These are phyloP conservation scores for Neonectria ditissima DNA, from an alignment of 2,329 filamentous ascomycete genomes.

Conservation along the genomic window DNA sequence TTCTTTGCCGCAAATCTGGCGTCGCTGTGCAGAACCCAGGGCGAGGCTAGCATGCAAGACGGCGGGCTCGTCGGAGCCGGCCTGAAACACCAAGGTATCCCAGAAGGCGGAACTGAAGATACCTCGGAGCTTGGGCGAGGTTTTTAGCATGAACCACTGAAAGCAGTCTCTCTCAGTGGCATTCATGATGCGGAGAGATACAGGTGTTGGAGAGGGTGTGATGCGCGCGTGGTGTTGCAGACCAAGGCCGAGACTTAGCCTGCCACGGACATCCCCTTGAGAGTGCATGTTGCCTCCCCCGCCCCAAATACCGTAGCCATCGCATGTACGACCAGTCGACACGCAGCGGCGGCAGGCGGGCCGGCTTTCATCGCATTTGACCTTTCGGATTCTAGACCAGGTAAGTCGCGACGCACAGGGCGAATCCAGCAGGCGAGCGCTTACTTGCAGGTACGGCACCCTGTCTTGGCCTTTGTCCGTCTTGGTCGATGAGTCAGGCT, in stretches of 20 bases:
- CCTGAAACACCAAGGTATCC: conserved; percentile 53
- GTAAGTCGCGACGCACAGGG: neutral
- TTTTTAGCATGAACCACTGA: conserved; percentile 52
- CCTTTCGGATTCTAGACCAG: conserved; percentile 15
- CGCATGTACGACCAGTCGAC: conserved; percentile 14
- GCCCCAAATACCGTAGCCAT: conserved; percentile 23
- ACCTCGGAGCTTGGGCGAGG: conserved; percentile 51
- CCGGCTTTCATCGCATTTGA: conserved; percentile 16
- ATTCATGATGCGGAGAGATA: conserved; percentile 17
- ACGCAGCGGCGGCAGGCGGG: conserved; percentile 11
- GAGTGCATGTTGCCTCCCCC: neutral
- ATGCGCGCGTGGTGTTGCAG: neutral
- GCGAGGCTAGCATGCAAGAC: conserved; percentile 55
- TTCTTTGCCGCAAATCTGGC: conserved; percentile 13
- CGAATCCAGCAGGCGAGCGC: neutral
- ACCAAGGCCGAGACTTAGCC: neutral
- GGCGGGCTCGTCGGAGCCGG: conserved; percentile 51
- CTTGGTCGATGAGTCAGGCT: neutral
- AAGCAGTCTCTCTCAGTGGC: conserved; percentile 34
- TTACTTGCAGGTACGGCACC: conserved; percentile 44
- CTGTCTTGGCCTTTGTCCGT: conserved; percentile 38
- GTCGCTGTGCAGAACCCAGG: conserved; percentile 50
- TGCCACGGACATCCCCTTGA: neutral
- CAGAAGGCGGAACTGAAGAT: conserved; percentile 54
- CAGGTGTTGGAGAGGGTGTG: neutral